Evolutionary conservation across 148 eudicot genomes (phyloP).

Genomic region (Rheum nobile): DNA sequence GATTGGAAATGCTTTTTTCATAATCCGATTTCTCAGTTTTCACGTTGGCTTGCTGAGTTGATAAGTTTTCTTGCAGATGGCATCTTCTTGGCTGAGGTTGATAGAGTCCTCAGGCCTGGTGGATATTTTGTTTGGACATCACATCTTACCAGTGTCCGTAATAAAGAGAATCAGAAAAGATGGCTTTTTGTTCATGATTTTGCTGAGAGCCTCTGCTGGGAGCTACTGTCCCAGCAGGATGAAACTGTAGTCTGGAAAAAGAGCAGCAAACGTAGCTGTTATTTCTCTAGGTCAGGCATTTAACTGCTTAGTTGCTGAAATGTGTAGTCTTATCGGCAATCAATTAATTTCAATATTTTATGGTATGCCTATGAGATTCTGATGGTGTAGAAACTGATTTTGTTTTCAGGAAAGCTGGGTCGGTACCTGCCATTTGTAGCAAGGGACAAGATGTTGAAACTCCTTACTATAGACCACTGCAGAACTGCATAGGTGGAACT

Average conservation of each 20-base stretch:
- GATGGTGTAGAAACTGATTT: constrained; percentile 10
- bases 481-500: constrained; percentile 79
- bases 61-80: constrained; percentile 49
- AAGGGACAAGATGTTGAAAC: constrained; percentile 74
- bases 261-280: constrained; percentile 61
- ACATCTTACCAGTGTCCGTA: constrained; percentile 69
- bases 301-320: neutral
- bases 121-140: constrained; percentile 99
- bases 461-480: constrained; percentile 77
- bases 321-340: neutral
- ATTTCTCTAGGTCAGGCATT: constrained; percentile 57
- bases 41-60: neutral
- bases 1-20: neutral
- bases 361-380: neutral
- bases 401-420: constrained; percentile 60
- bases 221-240: constrained; percentile 83
- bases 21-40: constrained; percentile 6
- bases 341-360: neutral
- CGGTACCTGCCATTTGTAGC: constrained; percentile 51
- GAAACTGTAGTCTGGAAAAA: constrained; percentile 97
- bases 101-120: constrained; percentile 86
- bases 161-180: constrained; percentile 66
- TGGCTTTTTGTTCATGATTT: constrained; percentile 60
- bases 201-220: constrained; percentile 75
- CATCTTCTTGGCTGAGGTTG: constrained; percentile 70